A percentile compares a stretch with the other conserved stretches of the same genome.
These are phyloP conservation scores for Pleurotus salmoneostramineus DNA, from an alignment of 768 basidiomycete species.

Conservation along the genomic window DNA sequence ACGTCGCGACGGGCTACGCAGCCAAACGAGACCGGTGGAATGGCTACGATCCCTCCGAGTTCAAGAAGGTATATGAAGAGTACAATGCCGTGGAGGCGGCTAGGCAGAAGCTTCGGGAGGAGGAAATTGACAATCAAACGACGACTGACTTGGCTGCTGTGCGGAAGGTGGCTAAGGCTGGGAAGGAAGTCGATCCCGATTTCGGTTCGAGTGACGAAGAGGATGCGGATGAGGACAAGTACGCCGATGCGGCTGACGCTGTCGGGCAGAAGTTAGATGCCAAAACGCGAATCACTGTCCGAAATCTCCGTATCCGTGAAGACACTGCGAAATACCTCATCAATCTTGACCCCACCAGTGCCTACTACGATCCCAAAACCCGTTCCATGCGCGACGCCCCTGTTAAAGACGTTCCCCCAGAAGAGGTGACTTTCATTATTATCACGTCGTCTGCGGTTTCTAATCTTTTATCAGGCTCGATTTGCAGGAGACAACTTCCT, in stretches of 20 bases:
- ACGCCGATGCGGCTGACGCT: conserved; percentile 95
- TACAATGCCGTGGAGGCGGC: conserved; percentile 91
- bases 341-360: conserved; percentile 91
- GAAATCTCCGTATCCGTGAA: conserved; percentile 97
- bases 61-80: conserved; percentile 87
- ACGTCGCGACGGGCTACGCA: conserved; percentile 75
- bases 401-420: conserved; percentile 65
- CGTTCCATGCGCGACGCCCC: conserved; percentile 99
- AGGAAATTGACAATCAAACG: conserved; percentile 97
- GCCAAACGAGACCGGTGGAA: conserved; percentile 99
- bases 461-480: conserved; percentile 46
- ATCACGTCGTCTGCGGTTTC: conserved; percentile 3
- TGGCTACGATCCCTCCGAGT: conserved; percentile 89
- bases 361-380: conserved; percentile 99
- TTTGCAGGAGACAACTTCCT: conserved; percentile 98
- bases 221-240: conserved; percentile 95
- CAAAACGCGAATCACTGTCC: conserved; percentile 96
- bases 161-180: conserved; percentile 92
- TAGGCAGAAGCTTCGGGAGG: conserved; percentile 86
- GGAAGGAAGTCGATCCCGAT: conserved; percentile 78
- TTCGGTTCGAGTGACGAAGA: conserved; percentile 97
- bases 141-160: conserved; percentile 89
- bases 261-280: conserved; percentile 98
- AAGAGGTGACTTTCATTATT: conserved; percentile 57
- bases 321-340: conserved; percentile 99